Base-by-base conservation (phyloP, 768 basidiomycete genomes). In the Phylloporus scabripes region DNA sequence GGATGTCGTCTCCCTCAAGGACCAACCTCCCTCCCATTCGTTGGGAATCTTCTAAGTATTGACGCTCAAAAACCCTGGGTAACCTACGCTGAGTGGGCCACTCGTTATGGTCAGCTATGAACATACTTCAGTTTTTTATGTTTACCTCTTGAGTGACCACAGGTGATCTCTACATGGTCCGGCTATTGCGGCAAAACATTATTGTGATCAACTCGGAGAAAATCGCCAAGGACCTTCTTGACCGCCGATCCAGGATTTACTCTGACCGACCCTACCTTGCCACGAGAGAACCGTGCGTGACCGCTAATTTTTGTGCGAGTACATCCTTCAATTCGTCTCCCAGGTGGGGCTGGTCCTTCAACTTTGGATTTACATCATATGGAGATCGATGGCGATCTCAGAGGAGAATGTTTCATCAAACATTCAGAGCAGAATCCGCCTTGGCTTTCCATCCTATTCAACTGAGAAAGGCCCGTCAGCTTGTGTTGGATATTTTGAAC, bases 321-420 rank as follows among this genome's bases (percentile, higher is more conserved):
- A 37, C 4, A 37, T 18, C 17, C 36, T 2, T 7, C 1, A 37
- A 18, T 37, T 37, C 10, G 20, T 12, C 11, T 7, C 18, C 38
- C n/a, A 61, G 61, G 17, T 63, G 42, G 23, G 60, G 59, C 31
- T 63, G 51, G 59, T 36, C 48, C 4, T 62, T 61, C 34, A 55
- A 55, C 42, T 31, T 54, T 11, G 53, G 18, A 4, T 61, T 50
- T 38, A 15, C 49, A 17, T 48, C 37, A 7, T 64, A 64, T n/a
- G 60, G 57, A 12, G 53, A 63, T 43, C 29, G 10, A 12, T 65
- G 61, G 61, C 58, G 58, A 5, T 49, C 28, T 11, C 61, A 65
- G 14, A 51, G 61, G 44, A 52, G 50, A 31, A 28, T 59, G 1
- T 65, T 59, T 26, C 56, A 64, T 36, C 64, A 66, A 21, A 38